Evolutionary conservation across 2,329 filamentous ascomycete species (phyloP).

Genomic region (Albophoma yamanashiensis): DNA sequence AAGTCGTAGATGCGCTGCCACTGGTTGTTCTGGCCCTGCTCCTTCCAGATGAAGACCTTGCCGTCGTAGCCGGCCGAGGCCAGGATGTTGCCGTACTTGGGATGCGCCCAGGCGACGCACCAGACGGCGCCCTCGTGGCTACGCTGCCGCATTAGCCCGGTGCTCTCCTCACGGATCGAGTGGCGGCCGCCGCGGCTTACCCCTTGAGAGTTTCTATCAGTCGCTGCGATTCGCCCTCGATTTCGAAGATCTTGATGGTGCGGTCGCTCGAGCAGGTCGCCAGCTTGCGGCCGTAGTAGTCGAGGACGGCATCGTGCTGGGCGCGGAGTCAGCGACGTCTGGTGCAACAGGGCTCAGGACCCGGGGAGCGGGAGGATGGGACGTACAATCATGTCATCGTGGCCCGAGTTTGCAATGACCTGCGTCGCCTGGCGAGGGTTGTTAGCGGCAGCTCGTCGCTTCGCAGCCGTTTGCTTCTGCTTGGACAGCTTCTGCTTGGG

Average conservation of each 20-base stretch:
- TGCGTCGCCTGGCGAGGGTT: slow-evolving; percentile 25
- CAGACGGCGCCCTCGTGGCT: slow-evolving; percentile 97
- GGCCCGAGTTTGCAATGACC: slow-evolving; percentile 39
- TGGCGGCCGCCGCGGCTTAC: slow-evolving; percentile 28
- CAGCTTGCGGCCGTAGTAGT: slow-evolving; percentile 94
- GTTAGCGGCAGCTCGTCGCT: slow-evolving; percentile 13
- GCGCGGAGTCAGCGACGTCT: slow-evolving; percentile 10
- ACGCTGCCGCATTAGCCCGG: slow-evolving; percentile 1
- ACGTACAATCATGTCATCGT: slow-evolving; percentile 99
- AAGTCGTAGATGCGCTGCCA: slow-evolving; percentile 91
- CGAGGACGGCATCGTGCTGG: slow-evolving; percentile 93
- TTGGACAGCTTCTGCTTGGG: slow-evolving; percentile 1
- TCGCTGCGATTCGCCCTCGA: slow-evolving; percentile 85
- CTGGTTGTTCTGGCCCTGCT: slow-evolving; percentile 53
- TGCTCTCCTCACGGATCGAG: background rate
- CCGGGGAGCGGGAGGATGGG: background rate
- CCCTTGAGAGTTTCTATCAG: slow-evolving; percentile 90
- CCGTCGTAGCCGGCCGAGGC: slow-evolving; percentile 94
- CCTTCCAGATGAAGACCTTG: slow-evolving; percentile 97
- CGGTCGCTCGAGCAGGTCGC: slow-evolving; percentile 97
- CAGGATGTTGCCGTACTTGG: slow-evolving; percentile 96
- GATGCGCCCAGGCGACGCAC: slow-evolving; percentile 97
- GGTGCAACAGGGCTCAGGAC: background rate
- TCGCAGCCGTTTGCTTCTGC: background rate
- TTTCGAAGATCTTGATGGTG: slow-evolving; percentile 98